These are phyloP conservation scores for Phytopythium aichiense DNA, from an alignment of 352 stramenopile species.

Conservation along the genomic window DNA sequence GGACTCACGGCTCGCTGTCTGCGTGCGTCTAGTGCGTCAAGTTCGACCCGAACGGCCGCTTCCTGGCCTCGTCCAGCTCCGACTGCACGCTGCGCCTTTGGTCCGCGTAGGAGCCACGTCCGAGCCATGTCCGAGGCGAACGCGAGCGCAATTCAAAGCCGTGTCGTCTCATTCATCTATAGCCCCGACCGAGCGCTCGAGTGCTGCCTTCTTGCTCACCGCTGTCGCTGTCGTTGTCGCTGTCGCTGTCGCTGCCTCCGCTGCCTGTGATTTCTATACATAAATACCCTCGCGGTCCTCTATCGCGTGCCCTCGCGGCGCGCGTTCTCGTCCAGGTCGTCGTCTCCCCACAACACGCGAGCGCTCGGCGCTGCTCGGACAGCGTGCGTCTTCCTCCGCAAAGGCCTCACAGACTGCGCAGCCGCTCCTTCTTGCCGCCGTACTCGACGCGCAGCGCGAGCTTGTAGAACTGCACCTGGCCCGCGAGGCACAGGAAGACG, in stretches of 20 bases:
- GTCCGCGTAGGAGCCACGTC: conserved; percentile 31
- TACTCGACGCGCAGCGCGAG: conserved; percentile 67
- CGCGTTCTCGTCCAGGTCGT: background rate
- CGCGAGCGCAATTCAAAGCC: background rate
- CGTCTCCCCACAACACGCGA: too few relatives aligned
- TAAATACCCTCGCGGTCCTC: conserved; percentile 2
- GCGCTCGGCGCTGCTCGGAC: background rate
- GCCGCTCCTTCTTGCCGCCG: conserved; percentile 72
- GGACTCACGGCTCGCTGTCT: background rate
- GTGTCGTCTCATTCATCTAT: conserved; percentile 6
- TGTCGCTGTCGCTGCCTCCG: background rate
- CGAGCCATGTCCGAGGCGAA: background rate
- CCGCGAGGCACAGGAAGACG: conserved; percentile 48
- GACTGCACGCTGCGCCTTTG: conserved; percentile 93
- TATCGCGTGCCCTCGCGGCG: background rate
- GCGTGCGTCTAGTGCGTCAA: conserved; percentile 60
- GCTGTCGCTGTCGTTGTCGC: too few relatives aligned
- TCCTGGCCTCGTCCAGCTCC: conserved; percentile 88
- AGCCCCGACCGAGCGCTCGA: background rate
- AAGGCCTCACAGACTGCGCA: conserved; percentile 56
- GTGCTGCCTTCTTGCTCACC: background rate
- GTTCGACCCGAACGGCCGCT: conserved; percentile 87
- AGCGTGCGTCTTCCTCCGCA: background rate
- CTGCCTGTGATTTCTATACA: conserved; percentile 11
- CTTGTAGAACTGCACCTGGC: conserved; percentile 71